Evolutionary conservation across 2,329 filamentous ascomycete species (phyloP), one percentile per base, ranked within the genome.

Genomic region (Penicillium sp.): DNA sequence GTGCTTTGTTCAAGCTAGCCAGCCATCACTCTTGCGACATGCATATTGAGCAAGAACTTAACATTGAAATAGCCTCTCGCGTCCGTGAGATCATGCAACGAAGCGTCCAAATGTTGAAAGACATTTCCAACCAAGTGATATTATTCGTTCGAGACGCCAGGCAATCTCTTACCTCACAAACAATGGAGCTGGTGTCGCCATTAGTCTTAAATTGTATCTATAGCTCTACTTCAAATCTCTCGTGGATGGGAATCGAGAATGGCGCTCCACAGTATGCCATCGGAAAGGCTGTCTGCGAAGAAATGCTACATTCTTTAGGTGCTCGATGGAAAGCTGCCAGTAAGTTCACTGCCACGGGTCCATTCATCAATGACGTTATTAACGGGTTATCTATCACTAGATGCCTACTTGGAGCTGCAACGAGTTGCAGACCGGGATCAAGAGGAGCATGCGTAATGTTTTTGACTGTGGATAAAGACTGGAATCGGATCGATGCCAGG

Each of bases 251-350:
- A 7, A 8, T 33, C 9, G 46, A 33, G 19, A 49, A 11, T 23
- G 31, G 31, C 10, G 46, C 27, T 23, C 27, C 46, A 33, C 46
- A 49, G 27, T 49, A 33, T 6, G 46, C 46, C 19, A 9, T 23
- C 33, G 46, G 46, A 11, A 49, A 49, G 27, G 25, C 31, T n/a
- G 27, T 49, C 31, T 29, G 25, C 6, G 46, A 35, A 25, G 31
- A 49, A 13, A 29, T 31, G 25, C 46, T 49, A 10, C 46, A 33
- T 1, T 33, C 11, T 23, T 29, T 49, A 33, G n/a, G 27, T 14
- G n/a, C 27, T 49, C 27, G 46, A 14, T 49, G 46, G 46, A 49
- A 21, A 33, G 46, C 21, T 11, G 46, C 46, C 13, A 33, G 46
- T 49, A 14, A 49, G 46, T 33, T 21, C 2, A 42, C 19, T 19